These are phyloP conservation scores for Macrocystidia cucumis DNA, from an alignment of 1,284 basidiomycete genomes.

Conservation along the genomic window DNA sequence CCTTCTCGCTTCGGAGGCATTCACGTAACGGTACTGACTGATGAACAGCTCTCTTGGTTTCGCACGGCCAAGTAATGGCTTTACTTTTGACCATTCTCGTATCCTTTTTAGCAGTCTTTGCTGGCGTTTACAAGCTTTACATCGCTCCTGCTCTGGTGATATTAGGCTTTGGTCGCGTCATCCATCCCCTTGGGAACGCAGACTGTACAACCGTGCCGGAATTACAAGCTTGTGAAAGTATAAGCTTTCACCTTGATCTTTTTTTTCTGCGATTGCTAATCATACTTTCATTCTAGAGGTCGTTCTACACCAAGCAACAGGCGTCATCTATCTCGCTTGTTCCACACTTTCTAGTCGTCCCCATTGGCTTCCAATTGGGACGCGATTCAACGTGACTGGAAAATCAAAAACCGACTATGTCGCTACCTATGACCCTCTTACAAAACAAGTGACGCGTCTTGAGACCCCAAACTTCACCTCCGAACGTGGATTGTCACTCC, in stretches of 20 bases:
- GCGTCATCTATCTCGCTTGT: conserved; percentile 59
- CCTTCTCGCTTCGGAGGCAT: too few relatives aligned
- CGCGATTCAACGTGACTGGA: conserved; percentile 35
- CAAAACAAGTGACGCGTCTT: conserved; percentile 38
- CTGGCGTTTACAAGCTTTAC: conserved; percentile 21
- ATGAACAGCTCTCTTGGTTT: too few relatives aligned
- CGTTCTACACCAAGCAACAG: conserved; percentile 41
- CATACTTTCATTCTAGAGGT: conserved; percentile 29
- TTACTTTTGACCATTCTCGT: background rate
- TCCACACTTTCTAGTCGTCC: conserved; percentile 40
- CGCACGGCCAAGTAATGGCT: background rate
- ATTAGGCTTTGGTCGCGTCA: conserved; percentile 26
- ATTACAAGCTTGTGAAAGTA: conserved; percentile 46
- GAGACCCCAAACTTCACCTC: conserved; percentile 29
- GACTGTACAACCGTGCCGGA: conserved; percentile 29
- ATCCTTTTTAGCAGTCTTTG: background rate
- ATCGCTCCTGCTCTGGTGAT: conserved; percentile 21
- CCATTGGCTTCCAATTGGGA: conserved; percentile 45
- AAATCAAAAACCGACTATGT: conserved; percentile 45
- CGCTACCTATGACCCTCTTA: conserved; percentile 45
- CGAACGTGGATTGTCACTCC: conserved; percentile 40
- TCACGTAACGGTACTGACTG: too few relatives aligned
- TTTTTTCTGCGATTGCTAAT: background rate
- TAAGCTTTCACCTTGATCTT: background rate
- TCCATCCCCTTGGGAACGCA: conserved; percentile 25